Evolutionary conservation across 768 basidiomycete genomes (phyloP).

Genomic region (Candolleomyces aberdarensis): DNA sequence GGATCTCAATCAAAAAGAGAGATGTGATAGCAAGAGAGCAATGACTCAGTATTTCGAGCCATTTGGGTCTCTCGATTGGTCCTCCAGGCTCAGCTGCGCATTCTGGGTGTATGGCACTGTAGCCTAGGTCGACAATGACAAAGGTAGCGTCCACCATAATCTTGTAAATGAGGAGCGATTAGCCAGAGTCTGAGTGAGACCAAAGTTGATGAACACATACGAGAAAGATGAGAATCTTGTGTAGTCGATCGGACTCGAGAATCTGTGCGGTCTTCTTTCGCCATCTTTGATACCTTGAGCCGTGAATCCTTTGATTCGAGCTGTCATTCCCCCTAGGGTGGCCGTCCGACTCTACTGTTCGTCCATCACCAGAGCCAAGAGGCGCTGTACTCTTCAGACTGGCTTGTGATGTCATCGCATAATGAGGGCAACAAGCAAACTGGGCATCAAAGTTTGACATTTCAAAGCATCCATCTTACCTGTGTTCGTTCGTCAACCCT

Average conservation of each 20-base stretch:
- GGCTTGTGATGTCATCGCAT: no score
- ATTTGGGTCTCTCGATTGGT: slow-evolving; percentile 44
- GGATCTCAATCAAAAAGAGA: slow-evolving; percentile 77
- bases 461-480: no score
- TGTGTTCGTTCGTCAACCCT: not conserved
- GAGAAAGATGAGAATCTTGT: slow-evolving; percentile 55
- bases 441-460: no score
- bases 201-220: slow-evolving; percentile 31
- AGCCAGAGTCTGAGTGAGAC: not conserved
- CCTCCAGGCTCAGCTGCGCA: slow-evolving; percentile 40
- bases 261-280: slow-evolving; percentile 36
- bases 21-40: slow-evolving; percentile 68
- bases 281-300: slow-evolving; percentile 18
- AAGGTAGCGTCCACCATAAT: slow-evolving; percentile 63
- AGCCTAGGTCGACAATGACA: slow-evolving; percentile 70
- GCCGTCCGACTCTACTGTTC: no score
- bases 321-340: no score
- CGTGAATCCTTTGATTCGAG: no score
- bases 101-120: slow-evolving; percentile 55
- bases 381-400: no score
- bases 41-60: slow-evolving; percentile 60
- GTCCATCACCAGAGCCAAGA: no score
- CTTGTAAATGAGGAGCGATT: slow-evolving; percentile 15
- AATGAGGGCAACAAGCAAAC: no score
- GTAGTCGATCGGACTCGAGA: slow-evolving; percentile 53